Evolutionary conservation across 2,329 filamentous ascomycete genomes (phyloP), one percentile per base, ranked within the genome.

Genomic region (Diaporthe sp.): DNA sequence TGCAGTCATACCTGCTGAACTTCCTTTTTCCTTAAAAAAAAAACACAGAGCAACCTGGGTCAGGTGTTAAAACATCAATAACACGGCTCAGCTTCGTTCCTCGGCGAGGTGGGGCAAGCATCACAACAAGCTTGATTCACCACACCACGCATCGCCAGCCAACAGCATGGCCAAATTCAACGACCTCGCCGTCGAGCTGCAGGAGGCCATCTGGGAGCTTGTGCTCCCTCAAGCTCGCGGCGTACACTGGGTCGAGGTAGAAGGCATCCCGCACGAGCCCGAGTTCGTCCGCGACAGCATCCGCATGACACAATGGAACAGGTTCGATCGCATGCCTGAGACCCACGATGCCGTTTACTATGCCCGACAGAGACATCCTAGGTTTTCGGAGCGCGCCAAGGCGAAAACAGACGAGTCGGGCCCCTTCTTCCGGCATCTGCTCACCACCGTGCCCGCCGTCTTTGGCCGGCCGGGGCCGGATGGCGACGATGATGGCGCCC

Each of bases 121-220:
- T 53, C 44, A 68, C 63, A 17, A 25, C 42, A 68, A 15, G 25
- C 47, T 37, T 68, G 63, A 44, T 47, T 6, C 44, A 22, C 22
- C 22, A 67, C 39, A 68, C 9, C 39, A 49, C 25, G 44, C 12
- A n/a, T 31, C 31, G 7, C 37, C 22, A 25, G 10, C 60, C 61
- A 13, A 22, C 42, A 12, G 25, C 42, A 72, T 72, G 70, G 57
- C 70, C 4, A 51, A 22, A 7, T 72, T 72, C 22, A 72, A 51
- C 12, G 39, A 72, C 70, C 70, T 72, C 2, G 70, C 70, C 2
- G 12, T 61, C 39, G 70, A 72, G 70, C 20, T 72, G 5, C 70
- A 72, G 4, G n/a, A 47, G 17, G 57, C 39, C 0, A 72, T 72
- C 55, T 72, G 70, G 55, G 4, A 39, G 22, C 8, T 61, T 7